phyloP scores from a whole-genome alignment of 2,329 filamentous ascomycete species.

The Calonectria naviculata region DNA sequence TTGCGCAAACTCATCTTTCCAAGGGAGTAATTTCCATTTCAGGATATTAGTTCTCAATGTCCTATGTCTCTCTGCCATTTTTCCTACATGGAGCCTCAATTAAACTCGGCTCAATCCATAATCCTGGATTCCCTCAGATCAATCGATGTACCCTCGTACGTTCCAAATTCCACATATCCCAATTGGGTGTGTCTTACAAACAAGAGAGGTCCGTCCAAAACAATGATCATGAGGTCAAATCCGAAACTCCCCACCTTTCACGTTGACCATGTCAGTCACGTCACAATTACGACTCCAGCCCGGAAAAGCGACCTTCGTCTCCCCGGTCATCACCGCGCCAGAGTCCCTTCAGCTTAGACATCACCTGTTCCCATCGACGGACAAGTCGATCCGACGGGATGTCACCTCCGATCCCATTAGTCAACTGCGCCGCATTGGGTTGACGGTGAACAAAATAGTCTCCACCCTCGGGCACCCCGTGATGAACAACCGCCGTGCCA shows the following conservation, averaged over 20 bases:
- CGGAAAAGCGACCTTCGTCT: not conserved
- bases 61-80: not conserved
- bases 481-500: conserved; percentile 20
- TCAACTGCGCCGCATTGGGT: conserved; percentile 42
- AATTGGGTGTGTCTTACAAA: not conserved
- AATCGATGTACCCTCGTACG: not conserved
- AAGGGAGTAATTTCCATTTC: not conserved
- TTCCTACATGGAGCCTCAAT: not conserved
- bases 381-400: conserved; percentile 18
- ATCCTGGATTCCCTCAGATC: not conserved
- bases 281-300: not conserved
- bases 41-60: not conserved
- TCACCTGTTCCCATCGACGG: conserved; percentile 22
- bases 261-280: not conserved
- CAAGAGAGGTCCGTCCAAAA: not conserved
- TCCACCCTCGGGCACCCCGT: conserved; percentile 45
- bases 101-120: not conserved
- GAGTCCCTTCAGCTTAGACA: conserved; percentile 9
- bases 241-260: not conserved
- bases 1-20: not conserved
- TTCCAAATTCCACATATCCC: not conserved
- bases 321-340: not conserved
- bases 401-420: conserved; percentile 31
- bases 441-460: conserved; percentile 50
- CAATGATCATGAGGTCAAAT: not conserved